phyloP scores from a whole-genome alignment of 208 protist species.

The Phytomonas francai region DNA sequence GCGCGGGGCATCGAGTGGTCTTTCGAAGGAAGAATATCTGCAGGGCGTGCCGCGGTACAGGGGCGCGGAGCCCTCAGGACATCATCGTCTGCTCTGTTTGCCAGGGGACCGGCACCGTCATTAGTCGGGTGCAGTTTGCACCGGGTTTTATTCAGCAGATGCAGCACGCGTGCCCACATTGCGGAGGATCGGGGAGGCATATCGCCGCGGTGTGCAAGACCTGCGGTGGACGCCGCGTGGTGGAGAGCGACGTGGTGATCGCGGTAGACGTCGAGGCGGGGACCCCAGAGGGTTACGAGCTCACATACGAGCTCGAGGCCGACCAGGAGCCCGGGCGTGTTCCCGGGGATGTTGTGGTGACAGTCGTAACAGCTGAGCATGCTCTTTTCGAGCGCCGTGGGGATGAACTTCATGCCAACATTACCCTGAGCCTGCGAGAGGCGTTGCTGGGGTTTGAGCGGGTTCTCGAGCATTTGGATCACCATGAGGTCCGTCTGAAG shows the following conservation, averaged over 20 bases:
- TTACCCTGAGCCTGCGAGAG: conserved; percentile 80
- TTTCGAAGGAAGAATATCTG: conserved; percentile 88
- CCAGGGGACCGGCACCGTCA: conserved; percentile 49
- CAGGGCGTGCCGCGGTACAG: conserved; percentile 60
- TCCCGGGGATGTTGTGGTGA: conserved; percentile 75
- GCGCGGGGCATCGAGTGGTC: conserved; percentile 58
- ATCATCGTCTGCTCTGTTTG: conserved; percentile 52
- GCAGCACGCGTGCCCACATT: conserved; percentile 79
- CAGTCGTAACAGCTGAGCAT: conserved; percentile 48
- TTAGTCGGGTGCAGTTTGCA: conserved; percentile 60
- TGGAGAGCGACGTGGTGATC: conserved; percentile 29
- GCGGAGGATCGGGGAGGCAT: conserved; percentile 81
- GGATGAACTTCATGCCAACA: conserved; percentile 74
- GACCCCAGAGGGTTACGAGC: conserved; percentile 57
- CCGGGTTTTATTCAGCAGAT: conserved; percentile 76
- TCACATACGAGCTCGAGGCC: conserved; percentile 81
- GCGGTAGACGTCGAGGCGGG: conserved; percentile 69
- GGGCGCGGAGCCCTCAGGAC: conserved; percentile 23
- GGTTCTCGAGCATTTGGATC: conserved; percentile 81
- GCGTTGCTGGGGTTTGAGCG: conserved; percentile 89
- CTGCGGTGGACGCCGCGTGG: conserved; percentile 20
- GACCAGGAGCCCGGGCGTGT: conserved; percentile 75
- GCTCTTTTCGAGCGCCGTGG: conserved; percentile 53
- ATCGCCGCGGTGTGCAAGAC: conserved; percentile 41
- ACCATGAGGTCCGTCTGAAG: conserved; percentile 27